Evolutionary conservation across 495 filamentous ascomycete species (phyloP).

Genomic region (Cenococcum geophilum): DNA sequence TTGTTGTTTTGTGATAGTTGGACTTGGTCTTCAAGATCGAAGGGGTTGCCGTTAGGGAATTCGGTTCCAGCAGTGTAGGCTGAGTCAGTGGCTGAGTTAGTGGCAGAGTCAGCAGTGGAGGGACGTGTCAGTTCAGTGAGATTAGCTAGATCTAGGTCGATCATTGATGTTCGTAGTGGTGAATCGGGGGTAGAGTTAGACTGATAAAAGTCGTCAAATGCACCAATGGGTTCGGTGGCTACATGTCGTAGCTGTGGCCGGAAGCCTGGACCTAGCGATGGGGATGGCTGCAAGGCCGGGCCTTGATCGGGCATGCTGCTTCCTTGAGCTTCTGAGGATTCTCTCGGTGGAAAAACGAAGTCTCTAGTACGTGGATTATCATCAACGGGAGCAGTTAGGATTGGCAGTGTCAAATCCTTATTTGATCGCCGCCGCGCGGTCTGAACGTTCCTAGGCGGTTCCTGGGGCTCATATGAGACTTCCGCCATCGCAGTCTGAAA

Average conservation of each 20-base stretch:
- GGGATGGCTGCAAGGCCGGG: constrained; percentile 24
- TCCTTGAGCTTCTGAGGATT: constrained; percentile 4
- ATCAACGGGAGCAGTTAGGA: constrained; percentile 1
- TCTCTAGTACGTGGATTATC: constrained; percentile 23
- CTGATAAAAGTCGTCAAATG: constrained; percentile 33
- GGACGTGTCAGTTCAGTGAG: constrained; percentile 32
- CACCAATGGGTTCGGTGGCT: constrained; percentile 34
- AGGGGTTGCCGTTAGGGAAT: constrained; percentile 36
- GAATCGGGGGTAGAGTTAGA: constrained; percentile 25
- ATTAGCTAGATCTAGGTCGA: constrained; percentile 37
- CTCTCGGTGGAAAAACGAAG: constrained; percentile 24
- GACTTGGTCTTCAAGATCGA: constrained; percentile 39
- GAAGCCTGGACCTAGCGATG: constrained; percentile 29
- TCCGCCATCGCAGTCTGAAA: constrained; percentile 28
- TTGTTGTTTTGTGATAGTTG: constrained; percentile 28
- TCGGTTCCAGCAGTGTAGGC: constrained; percentile 32
- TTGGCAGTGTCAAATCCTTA: constrained; percentile 15
- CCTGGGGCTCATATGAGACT: constrained; percentile 15
- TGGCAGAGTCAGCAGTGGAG: constrained; percentile 35
- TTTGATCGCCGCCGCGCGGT: constrained; percentile 17
- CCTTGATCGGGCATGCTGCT: constrained; percentile 17
- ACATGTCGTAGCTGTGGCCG: constrained; percentile 35
- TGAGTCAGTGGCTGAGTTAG: constrained; percentile 32
- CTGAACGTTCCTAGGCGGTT: constrained; percentile 5
- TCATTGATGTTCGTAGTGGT: constrained; percentile 36